Evolutionary conservation across 805 yeast species (phyloP).

Genomic region (Saccharomycopsis vini): DNA sequence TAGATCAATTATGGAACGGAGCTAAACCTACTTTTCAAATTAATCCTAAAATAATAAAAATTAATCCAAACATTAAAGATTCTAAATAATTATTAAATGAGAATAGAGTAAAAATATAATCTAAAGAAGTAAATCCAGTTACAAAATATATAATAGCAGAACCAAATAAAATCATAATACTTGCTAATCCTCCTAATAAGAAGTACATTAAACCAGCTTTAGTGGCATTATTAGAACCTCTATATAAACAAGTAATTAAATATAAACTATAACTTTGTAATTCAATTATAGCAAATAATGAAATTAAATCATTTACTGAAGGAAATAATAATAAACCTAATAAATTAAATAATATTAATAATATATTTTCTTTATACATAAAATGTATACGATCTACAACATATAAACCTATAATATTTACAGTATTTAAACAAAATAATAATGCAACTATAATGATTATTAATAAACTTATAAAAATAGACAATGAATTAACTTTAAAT

Average conservation of each 20-base stretch:
- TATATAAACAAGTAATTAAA: constrained; percentile 18
- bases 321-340: constrained; percentile 18
- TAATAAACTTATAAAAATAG: constrained; percentile 9
- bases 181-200: constrained; percentile 20
- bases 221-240: constrained; percentile 19
- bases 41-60: constrained; percentile 19
- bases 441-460: constrained; percentile 5
- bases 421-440: constrained; percentile 15
- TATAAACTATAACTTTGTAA: constrained; percentile 21
- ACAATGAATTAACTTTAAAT: constrained; percentile 10
- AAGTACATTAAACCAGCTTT: constrained; percentile 20
- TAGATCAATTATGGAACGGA: constrained; percentile 20
- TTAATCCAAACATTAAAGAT: constrained; percentile 10
- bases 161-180: constrained; percentile 19
- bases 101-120: constrained; percentile 15
- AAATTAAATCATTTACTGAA: constrained; percentile 15
- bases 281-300: constrained; percentile 19
- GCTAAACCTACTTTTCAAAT: constrained; percentile 20
- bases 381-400: constrained; percentile 14
- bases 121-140: constrained; percentile 17
- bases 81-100: constrained; percentile 12
- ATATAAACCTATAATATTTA: constrained; percentile 7
- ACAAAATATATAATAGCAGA: constrained; percentile 15
- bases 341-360: constrained; percentile 19
- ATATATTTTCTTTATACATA: constrained; percentile 15